Evolutionary conservation across 108 stramenopile genomes (phyloP).

Genomic region (Conticribra weissflogii): DNA sequence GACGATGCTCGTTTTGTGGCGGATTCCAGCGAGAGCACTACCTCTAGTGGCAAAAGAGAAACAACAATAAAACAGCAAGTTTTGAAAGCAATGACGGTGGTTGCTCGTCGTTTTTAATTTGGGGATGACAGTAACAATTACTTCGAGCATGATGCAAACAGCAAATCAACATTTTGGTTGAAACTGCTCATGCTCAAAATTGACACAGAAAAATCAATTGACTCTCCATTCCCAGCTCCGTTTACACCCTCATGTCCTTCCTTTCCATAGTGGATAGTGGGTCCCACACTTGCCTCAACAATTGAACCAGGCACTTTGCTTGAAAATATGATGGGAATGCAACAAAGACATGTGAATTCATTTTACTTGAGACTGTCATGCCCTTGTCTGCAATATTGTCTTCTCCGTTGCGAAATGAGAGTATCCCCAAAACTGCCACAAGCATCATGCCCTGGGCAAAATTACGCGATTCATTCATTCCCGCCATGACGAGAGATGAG

Average conservation of each 20-base stretch:
- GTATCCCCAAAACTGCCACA: too few species aligned
- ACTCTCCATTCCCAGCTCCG: conserved; percentile 14
- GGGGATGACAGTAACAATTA: conserved; percentile 4
- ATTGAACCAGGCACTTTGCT: background rate
- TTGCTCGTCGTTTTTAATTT: conserved; percentile 7
- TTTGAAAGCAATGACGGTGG: background rate
- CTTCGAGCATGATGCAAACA: background rate
- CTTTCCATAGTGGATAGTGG: conserved; percentile 39
- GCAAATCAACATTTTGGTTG: too few species aligned
- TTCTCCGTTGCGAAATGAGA: too few species aligned
- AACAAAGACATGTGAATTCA: background rate
- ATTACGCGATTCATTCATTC: too few species aligned
- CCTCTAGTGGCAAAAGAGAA: background rate
- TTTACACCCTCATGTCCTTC: conserved; percentile 59
- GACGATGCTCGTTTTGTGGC: background rate
- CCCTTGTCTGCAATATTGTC: conserved; percentile 6
- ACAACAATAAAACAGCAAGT: background rate
- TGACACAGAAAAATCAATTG: background rate
- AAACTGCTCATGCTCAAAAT: background rate
- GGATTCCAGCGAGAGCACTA: background rate
- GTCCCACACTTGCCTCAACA: background rate
- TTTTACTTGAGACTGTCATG: conserved; percentile 8
- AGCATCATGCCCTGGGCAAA: too few species aligned
- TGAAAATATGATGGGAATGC: too few species aligned
- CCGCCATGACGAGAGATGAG: too few species aligned